These are phyloP conservation scores for Dryas drummondii DNA, from an alignment of 306 rosid genomes.

Conservation along the genomic window DNA sequence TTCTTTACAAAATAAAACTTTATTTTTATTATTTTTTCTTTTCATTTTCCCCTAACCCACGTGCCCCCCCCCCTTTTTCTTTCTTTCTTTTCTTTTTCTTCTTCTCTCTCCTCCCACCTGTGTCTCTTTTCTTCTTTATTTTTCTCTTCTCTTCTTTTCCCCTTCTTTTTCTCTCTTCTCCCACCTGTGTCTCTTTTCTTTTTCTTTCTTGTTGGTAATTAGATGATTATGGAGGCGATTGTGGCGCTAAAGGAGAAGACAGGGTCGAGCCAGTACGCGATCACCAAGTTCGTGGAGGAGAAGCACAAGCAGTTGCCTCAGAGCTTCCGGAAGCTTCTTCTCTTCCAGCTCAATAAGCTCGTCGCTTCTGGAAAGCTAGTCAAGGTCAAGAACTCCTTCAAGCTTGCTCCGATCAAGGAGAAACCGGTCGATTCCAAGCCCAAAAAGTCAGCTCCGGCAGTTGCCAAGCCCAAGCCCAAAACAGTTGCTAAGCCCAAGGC, in stretches of 20 bases:
- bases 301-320: conserved; percentile 55
- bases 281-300: conserved; percentile 43
- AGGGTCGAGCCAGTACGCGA: conserved; percentile 52
- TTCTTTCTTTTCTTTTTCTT: too few species aligned
- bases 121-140: too few species aligned
- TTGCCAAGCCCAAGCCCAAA: conserved; percentile 32
- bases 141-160: too few species aligned
- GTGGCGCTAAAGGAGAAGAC: conserved; percentile 44
- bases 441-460: conserved; percentile 27
- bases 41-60: too few species aligned
- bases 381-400: conserved; percentile 77
- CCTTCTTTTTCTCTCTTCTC: too few species aligned
- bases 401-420: conserved; percentile 43
- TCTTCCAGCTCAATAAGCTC: conserved; percentile 53
- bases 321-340: conserved; percentile 64
- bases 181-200: too few species aligned
- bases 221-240: conserved; percentile 52
- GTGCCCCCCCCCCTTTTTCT: too few species aligned
- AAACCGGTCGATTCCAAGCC: conserved; percentile 18
- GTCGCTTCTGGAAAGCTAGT: conserved; percentile 69
- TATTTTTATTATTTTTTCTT: too few species aligned
- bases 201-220: not conserved
- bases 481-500: conserved; percentile 28
- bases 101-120: too few species aligned
- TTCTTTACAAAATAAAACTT: too few species aligned